Conservation (phyloP, 148 eudicot genomes). For the Chenopodium suecicum region DNA sequence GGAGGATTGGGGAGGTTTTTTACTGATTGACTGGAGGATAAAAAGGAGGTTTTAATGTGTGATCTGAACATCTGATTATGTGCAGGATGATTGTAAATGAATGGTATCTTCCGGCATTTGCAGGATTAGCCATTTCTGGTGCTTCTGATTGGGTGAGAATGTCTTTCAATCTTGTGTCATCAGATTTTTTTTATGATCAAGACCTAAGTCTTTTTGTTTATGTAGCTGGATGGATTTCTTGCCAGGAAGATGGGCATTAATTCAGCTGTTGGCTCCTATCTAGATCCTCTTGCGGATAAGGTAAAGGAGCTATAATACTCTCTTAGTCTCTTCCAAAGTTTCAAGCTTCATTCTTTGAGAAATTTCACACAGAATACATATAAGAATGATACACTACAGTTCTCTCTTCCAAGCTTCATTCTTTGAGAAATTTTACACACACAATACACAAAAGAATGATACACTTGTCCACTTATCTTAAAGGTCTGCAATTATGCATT, state of each 20-base stretch:
- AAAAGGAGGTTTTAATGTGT: background rate
- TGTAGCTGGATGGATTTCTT: conserved; percentile 89
- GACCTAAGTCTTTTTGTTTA: conserved; percentile 22
- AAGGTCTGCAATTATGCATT: conserved; percentile 8
- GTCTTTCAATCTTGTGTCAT: background rate
- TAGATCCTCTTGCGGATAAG: conserved; percentile 99
- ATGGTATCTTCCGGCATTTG: conserved; percentile 92
- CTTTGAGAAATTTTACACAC: background rate
- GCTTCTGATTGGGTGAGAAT: conserved; percentile 90
- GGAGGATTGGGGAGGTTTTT: too few species aligned
- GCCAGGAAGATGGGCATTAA: conserved; percentile 95
- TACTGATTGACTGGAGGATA: background rate
- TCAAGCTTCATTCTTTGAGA: background rate
- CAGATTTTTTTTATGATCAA: background rate
- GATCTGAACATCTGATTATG: conserved; percentile 8
- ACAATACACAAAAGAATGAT: background rate
- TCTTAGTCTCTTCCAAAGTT: background rate
- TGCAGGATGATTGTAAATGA: conserved; percentile 96
- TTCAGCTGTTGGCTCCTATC: conserved; percentile 94
- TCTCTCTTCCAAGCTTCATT: background rate
- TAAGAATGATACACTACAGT: background rate
- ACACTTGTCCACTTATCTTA: background rate
- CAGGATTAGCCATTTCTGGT: conserved; percentile 80
- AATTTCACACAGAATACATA: background rate
- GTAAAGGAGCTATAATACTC: conserved; percentile 32